These are phyloP conservation scores for Lizanozyma gosingica DNA, from an alignment of 1,139 yeast genomes.

Conservation along the genomic window DNA sequence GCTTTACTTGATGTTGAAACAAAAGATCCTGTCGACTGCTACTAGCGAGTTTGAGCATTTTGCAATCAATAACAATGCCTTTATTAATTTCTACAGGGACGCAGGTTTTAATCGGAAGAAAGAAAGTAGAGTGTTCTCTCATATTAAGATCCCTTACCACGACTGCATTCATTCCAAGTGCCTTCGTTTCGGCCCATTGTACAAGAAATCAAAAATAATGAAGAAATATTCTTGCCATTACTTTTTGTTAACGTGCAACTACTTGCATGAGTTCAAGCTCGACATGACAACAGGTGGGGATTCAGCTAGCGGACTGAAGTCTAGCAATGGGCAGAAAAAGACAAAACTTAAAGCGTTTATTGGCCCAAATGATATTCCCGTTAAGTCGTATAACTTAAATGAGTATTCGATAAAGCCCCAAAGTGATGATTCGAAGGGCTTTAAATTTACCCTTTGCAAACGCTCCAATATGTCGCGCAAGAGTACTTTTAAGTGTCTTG, in stretches of 20 bases:
- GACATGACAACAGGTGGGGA: slow-evolving; percentile 15
- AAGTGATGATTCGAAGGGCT: slow-evolving; percentile 17
- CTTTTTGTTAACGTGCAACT: slow-evolving; percentile 37
- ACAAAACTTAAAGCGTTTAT: slow-evolving; percentile 34
- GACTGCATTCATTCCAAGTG: slow-evolving; percentile 36
- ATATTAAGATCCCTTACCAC: slow-evolving; percentile 26
- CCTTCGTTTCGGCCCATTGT: slow-evolving; percentile 33
- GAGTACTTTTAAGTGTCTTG: slow-evolving; percentile 31
- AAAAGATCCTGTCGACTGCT: slow-evolving; percentile 15
- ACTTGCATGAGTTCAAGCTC: slow-evolving; percentile 35
- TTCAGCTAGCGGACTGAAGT: slow-evolving; percentile 3
- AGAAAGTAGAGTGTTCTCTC: slow-evolving; percentile 22
- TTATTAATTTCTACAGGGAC: slow-evolving; percentile 24
- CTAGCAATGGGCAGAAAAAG: slow-evolving; percentile 5
- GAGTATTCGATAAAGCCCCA: slow-evolving; percentile 26
- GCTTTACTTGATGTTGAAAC: slow-evolving; percentile 14
- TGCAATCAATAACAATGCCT: slow-evolving; percentile 26
- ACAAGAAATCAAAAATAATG: slow-evolving; percentile 34
- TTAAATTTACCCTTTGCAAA: slow-evolving; percentile 28
- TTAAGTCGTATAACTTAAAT: slow-evolving; percentile 36
- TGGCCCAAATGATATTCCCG: slow-evolving; percentile 33
- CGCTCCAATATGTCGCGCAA: slow-evolving; percentile 21
- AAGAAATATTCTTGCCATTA: slow-evolving; percentile 32
- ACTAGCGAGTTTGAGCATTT: slow-evolving; percentile 16
- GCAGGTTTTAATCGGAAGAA: slow-evolving; percentile 18